Percentiles rank a stretch among this genome's conserved stretches.
Conservation (phyloP, 129 eudicot genomes). For the Artemisia annua region DNA sequence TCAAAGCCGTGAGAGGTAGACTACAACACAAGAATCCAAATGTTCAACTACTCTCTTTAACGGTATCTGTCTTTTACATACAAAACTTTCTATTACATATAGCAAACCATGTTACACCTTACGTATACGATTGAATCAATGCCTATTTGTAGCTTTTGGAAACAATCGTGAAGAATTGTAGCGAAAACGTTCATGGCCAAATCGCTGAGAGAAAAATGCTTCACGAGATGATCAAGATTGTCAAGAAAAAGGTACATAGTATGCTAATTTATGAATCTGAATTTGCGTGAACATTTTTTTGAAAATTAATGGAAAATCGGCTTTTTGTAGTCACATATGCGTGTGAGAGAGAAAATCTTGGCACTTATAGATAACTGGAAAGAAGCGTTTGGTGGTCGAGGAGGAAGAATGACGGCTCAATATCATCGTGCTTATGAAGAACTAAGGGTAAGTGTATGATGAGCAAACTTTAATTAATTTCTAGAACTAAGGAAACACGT, state of each 20-base stretch:
- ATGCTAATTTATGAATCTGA: neutral
- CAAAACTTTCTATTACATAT: neutral
- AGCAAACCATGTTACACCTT: neutral
- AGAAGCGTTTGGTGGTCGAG: constrained; percentile 86
- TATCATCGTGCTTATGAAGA: constrained; percentile 90
- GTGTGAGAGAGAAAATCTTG: constrained; percentile 73
- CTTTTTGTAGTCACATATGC: constrained; percentile 67
- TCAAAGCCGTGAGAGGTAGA: constrained; percentile 74
- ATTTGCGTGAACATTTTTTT: neutral
- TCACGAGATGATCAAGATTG: constrained; percentile 87
- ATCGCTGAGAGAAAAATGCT: constrained; percentile 72
- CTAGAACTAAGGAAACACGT: neutral
- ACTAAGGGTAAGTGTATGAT: constrained; percentile 54
- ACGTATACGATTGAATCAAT: neutral
- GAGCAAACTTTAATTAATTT: neutral
- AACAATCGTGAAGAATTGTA: constrained; percentile 94
- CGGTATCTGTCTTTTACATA: constrained; percentile 44
- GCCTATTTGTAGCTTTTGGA: constrained; percentile 63
- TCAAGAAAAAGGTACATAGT: constrained; percentile 55
- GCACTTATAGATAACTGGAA: constrained; percentile 83
- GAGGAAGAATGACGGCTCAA: constrained; percentile 67
- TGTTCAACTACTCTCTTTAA: constrained; percentile 86
- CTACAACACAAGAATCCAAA: constrained; percentile 89
- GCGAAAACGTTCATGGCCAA: constrained; percentile 75
- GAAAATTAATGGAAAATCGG: neutral